These are phyloP conservation scores for Guyanaporus albipodus DNA, from an alignment of 768 basidiomycete species.

Conservation along the genomic window DNA sequence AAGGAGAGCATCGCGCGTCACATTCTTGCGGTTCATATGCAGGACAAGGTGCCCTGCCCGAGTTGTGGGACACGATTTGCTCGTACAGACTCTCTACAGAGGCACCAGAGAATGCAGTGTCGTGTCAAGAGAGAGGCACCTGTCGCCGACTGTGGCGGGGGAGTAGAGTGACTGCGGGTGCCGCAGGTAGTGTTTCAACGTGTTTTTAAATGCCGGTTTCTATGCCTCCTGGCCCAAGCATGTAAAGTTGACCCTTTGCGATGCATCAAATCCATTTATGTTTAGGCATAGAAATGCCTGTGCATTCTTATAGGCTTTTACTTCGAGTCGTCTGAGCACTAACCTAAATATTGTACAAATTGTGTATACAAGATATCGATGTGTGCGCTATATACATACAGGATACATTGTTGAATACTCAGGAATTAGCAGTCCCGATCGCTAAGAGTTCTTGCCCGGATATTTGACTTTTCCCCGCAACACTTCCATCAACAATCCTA, in stretches of 20 bases:
- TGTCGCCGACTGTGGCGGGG: background rate
- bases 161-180: background rate
- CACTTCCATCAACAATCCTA: constrained; percentile 30
- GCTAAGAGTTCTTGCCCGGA: constrained; percentile 13
- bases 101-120: constrained; percentile 18
- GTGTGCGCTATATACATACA: background rate
- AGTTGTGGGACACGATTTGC: constrained; percentile 21
- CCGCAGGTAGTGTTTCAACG: background rate
- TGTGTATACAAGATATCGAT: too few relatives aligned
- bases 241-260: background rate
- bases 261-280: background rate
- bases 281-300: too few relatives aligned
- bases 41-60: constrained; percentile 17
- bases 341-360: too few relatives aligned
- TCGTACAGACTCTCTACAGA: constrained; percentile 24
- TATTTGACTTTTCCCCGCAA: constrained; percentile 26
- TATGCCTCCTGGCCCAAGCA: background rate
- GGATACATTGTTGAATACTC: background rate
- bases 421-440: background rate
- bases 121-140: background rate
- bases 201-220: background rate
- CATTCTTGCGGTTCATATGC: constrained; percentile 21
- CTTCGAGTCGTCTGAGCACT: background rate
- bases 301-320: background rate
- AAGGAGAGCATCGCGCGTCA: constrained; percentile 28